Conservation (phyloP, 345 rosid species). For the Cardamine resedifolia region DNA sequence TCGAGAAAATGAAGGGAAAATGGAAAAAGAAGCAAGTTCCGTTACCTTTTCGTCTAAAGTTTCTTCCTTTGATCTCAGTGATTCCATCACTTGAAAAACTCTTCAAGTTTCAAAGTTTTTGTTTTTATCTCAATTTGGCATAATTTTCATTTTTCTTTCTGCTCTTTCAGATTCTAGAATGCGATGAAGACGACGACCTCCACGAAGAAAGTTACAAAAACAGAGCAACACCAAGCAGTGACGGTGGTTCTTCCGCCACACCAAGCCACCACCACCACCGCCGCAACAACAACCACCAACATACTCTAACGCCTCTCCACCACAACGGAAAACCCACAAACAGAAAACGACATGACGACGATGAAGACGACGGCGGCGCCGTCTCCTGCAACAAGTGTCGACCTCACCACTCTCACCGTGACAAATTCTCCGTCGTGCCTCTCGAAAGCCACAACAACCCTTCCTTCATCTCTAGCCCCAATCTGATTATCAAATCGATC, state of each 20-base stretch:
- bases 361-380: conserved; percentile 38
- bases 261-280: conserved; percentile 48
- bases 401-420: conserved; percentile 62
- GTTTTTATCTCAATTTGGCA: not conserved
- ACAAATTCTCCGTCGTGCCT: conserved; percentile 81
- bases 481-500: conserved; percentile 65
- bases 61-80: conserved; percentile 21
- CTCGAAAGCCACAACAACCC: conserved; percentile 59
- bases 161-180: conserved; percentile 75
- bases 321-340: conserved; percentile 41
- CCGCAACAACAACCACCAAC: conserved; percentile 49
- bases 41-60: conserved; percentile 23
- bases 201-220: conserved; percentile 38
- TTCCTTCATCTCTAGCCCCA: conserved; percentile 71
- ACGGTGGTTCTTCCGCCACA: conserved; percentile 39
- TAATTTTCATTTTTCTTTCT: not conserved
- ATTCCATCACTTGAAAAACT: conserved; percentile 17
- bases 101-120: not conserved
- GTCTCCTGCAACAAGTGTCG: conserved; percentile 92
- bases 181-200: conserved; percentile 54
- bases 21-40: not conserved
- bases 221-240: conserved; percentile 42
- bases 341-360: conserved; percentile 49
- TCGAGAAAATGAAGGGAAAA: conserved; percentile 1
- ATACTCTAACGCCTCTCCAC: conserved; percentile 64